These are phyloP conservation scores for Polyplosphaeria fusca DNA, from an alignment of 495 filamentous ascomycete species.

Conservation along the genomic window DNA sequence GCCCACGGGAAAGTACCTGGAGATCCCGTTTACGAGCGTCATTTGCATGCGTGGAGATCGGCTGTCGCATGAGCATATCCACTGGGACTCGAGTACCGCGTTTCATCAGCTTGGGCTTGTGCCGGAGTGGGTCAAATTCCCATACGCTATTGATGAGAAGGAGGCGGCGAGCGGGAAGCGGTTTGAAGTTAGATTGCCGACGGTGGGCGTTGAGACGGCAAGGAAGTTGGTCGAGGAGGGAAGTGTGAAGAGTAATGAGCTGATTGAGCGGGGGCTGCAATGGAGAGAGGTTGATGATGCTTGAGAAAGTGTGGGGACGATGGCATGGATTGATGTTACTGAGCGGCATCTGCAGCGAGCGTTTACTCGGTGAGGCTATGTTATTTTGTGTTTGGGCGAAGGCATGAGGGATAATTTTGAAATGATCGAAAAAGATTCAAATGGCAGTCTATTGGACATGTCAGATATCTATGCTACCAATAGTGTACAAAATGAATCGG, in stretches of 20 bases:
- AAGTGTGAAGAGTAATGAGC: constrained; percentile 21
- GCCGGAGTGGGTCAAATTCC: constrained; percentile 38
- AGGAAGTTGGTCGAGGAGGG: constrained; percentile 36
- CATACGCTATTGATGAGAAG: constrained; percentile 34
- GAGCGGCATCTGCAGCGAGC: too few relatives aligned
- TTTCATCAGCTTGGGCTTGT: constrained; percentile 36
- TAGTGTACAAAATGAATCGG: too few relatives aligned
- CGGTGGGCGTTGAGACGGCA: constrained; percentile 33
- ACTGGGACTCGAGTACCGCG: constrained; percentile 41
- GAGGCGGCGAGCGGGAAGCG: constrained; percentile 27
- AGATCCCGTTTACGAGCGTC: constrained; percentile 36
- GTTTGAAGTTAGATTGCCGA: constrained; percentile 52
- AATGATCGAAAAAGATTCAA: too few relatives aligned
- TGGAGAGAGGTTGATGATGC: constrained; percentile 20
- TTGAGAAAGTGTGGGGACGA: too few relatives aligned
- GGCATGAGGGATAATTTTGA: too few relatives aligned
- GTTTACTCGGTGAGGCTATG: too few relatives aligned
- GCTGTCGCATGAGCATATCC: constrained; percentile 40
- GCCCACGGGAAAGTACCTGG: constrained; percentile 35
- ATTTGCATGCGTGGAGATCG: constrained; percentile 38
- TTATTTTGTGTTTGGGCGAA: too few relatives aligned
- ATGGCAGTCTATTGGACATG: too few relatives aligned
- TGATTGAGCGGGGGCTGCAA: constrained; percentile 13
- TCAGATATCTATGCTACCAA: too few relatives aligned
- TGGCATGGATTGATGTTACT: too few relatives aligned